Conservation (phyloP, 2,329 filamentous ascomycete genomes). For the Talaromyces pinophilus region DNA sequence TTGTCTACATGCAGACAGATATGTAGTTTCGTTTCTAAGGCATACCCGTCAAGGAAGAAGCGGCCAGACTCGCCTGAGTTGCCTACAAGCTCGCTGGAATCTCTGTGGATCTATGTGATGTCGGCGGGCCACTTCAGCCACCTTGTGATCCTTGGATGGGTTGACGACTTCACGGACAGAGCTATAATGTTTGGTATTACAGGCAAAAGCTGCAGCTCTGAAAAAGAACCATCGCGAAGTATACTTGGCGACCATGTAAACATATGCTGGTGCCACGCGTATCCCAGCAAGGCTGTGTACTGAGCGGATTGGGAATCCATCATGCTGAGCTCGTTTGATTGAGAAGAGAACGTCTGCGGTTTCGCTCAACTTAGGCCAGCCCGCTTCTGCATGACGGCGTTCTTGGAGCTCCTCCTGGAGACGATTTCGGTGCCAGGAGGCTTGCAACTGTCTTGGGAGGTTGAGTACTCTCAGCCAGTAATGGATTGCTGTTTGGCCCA, state of each 20-base stretch:
- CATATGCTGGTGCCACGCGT: conserved; percentile 35
- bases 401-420: conserved; percentile 47
- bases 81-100: conserved; percentile 36
- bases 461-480: conserved; percentile 31
- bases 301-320: conserved; percentile 38
- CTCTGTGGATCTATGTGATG: conserved; percentile 39
- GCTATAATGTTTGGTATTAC: conserved; percentile 28
- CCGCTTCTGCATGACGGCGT: conserved; percentile 34
- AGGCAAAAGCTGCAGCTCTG: conserved; percentile 38
- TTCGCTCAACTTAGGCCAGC: conserved; percentile 44
- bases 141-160: conserved; percentile 41
- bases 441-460: conserved; percentile 36
- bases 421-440: conserved; percentile 44
- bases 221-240: conserved; percentile 49
- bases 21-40: conserved; percentile 4
- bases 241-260: conserved; percentile 49
- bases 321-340: conserved; percentile 43
- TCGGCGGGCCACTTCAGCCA: conserved; percentile 43
- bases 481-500: conserved; percentile 10
- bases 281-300: conserved; percentile 29
- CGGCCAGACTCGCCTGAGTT: conserved; percentile 39
- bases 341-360: conserved; percentile 49
- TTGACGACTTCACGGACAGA: conserved; percentile 49
- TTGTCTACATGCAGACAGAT: conserved; percentile 2
- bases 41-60: conserved; percentile 35